Evolutionary conservation across 139 green algal genomes (phyloP), one percentile per base, ranked within the genome.

Genomic region (Picochlorum sp.): DNA sequence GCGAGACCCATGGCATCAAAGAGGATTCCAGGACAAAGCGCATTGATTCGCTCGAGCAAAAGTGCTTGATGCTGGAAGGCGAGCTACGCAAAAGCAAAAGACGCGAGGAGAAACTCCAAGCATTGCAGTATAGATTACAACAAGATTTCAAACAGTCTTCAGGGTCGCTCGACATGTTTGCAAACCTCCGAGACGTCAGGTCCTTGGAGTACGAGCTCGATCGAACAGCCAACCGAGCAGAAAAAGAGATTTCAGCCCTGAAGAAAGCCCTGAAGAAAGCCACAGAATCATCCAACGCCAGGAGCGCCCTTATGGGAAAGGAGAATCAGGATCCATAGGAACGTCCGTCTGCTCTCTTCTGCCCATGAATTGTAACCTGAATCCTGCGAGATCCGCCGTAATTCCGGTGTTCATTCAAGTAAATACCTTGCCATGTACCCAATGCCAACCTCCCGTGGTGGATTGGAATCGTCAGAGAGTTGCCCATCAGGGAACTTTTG

Each of bases 101-200:
- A 26, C 74, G 79, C 3, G 85, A 92, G 73, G 77, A 85, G 54
- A 92, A 92, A 80, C 74, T 92, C 69, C 73, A 84, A 61, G 84
- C 82, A 9, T 62, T 90, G 61, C 77, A 87, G 60, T 92, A 71
- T 69, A 80, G 86, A 23, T 73, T 92, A 66, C 79, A 80, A 4
- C 80, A 92, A 58, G 86, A 92, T 69, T 38, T 90, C 7, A 62
- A 69, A 49, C 26, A 49, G 0, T 30, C 18, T 1, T 73, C 65
- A 24, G 73, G 74, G 11, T 63, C 79, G 47, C 16, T 73, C 18
- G 20, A 66, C 46, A 1, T 64, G 4, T 80, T 91, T 71, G 80
- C 90, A 38, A 69, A 80, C 24, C 69, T 90, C 41, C 62, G 69
- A 28, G 80, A 88, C n/a, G 59, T 83, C 34, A 77, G 85, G 1